Conservation (phyloP, 176 grass and related monocot species). For the Zea luxurians region DNA sequence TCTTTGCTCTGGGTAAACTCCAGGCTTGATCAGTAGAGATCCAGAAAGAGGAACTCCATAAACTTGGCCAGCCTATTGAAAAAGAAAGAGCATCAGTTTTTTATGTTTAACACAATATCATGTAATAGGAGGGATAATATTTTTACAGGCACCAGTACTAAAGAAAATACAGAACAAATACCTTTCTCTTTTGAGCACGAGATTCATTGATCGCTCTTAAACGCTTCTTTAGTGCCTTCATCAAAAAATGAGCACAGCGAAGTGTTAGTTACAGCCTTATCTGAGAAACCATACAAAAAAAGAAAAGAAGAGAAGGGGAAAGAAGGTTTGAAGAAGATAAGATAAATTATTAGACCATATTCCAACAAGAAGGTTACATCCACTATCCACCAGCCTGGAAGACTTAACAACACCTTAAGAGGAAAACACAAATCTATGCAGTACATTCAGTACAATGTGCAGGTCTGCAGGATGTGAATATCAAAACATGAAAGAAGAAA, state of each 20-base stretch:
- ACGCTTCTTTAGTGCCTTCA: conserved; percentile 78
- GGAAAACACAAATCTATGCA: background rate
- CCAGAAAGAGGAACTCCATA: conserved; percentile 97
- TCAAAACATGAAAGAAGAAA: conserved; percentile 20
- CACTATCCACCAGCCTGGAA: background rate
- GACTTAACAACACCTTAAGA: background rate
- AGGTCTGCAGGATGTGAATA: background rate
- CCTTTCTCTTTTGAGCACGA: conserved; percentile 97
- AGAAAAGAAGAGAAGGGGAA: background rate
- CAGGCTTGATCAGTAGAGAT: conserved; percentile 74
- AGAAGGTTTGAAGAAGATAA: background rate
- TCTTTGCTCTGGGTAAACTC: conserved; percentile 90
- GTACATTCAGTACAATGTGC: conserved; percentile 6
- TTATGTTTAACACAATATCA: conserved; percentile 4
- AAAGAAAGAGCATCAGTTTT: conserved; percentile 18
- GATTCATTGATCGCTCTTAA: conserved; percentile 97
- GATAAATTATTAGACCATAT: background rate
- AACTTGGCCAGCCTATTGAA: conserved; percentile 95
- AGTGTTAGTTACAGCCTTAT: conserved; percentile 36
- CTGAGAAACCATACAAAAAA: conserved; percentile 24
- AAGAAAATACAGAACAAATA: conserved; percentile 41
- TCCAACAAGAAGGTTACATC: conserved; percentile 3
- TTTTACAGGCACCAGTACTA: conserved; percentile 29
- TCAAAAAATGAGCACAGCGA: conserved; percentile 21
- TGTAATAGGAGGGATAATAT: conserved; percentile 25